Percentiles rank a stretch among this genome's conserved stretches.
These are phyloP conservation scores for Glebionis coronaria DNA, from an alignment of 129 eudicot species.

Conservation along the genomic window DNA sequence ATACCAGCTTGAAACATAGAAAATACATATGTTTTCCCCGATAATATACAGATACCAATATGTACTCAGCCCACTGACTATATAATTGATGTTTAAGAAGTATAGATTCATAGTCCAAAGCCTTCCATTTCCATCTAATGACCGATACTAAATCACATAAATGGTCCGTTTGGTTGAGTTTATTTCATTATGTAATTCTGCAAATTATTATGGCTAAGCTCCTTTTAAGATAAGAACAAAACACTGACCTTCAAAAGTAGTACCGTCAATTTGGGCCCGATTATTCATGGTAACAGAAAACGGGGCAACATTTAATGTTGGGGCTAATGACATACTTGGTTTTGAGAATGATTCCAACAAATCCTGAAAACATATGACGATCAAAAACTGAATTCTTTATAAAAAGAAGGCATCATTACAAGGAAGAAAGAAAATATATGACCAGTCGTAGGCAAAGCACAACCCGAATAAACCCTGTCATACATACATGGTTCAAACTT, in stretches of 20 bases:
- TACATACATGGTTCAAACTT: too few species aligned
- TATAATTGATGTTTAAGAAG: too few species aligned
- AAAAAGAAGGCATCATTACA: neutral
- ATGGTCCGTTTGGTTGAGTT: neutral
- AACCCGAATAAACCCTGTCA: too few species aligned
- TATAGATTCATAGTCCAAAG: too few species aligned
- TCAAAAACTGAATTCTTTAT: slow-evolving; percentile 25
- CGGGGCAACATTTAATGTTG: slow-evolving; percentile 49
- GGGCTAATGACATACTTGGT: slow-evolving; percentile 44
- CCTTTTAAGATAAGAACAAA: slow-evolving; percentile 1
- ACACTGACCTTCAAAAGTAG: slow-evolving; percentile 61
- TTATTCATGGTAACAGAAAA: slow-evolving; percentile 47
- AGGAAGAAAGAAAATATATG: neutral
- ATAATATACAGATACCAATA: too few species aligned
- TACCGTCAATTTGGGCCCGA: slow-evolving; percentile 38
- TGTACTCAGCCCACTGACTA: too few species aligned
- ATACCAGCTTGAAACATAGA: too few species aligned
- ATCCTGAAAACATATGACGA: slow-evolving; percentile 45
- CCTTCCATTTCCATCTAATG: neutral
- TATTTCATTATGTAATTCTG: slow-evolving; percentile 3
- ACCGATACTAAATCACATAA: neutral
- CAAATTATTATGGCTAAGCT: neutral
- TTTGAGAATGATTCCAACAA: slow-evolving; percentile 53
- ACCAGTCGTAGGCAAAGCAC: too few species aligned
- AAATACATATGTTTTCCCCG: too few species aligned